These are phyloP conservation scores for Baorangia bicolor DNA, from an alignment of 768 basidiomycete species.

Conservation along the genomic window DNA sequence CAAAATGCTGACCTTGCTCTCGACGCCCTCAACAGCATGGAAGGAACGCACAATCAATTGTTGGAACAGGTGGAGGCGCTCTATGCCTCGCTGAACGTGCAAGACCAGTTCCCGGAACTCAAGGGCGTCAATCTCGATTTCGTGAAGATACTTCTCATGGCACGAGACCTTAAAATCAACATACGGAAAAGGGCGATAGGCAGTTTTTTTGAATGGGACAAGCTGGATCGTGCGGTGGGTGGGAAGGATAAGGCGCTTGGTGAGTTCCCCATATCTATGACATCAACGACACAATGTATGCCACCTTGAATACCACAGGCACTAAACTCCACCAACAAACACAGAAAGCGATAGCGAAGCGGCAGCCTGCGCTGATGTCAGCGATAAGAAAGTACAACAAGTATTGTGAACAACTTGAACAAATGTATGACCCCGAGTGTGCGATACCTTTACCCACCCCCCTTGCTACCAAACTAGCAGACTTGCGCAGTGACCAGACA, in stretches of 20 bases:
- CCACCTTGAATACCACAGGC: background rate
- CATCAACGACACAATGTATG: too few relatives aligned
- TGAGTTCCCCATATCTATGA: constrained; percentile 6
- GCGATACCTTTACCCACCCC: background rate
- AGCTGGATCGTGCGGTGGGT: constrained; percentile 22
- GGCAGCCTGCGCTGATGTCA: background rate
- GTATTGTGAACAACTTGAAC: background rate
- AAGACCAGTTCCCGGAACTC: constrained; percentile 1
- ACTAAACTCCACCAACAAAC: background rate
- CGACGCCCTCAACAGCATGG: constrained; percentile 27
- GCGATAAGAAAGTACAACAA: background rate
- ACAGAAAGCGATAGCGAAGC: background rate
- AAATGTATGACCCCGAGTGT: background rate
- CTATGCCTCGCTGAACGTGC: constrained; percentile 7
- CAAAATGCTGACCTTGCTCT: background rate
- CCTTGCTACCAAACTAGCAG: background rate
- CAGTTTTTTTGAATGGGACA: constrained; percentile 29
- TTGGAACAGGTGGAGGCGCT: constrained; percentile 1
- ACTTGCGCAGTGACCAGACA: background rate
- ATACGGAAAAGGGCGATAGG: constrained; percentile 24
- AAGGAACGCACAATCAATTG: background rate
- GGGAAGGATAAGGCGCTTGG: constrained; percentile 26
- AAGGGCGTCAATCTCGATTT: constrained; percentile 7
- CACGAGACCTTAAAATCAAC: constrained; percentile 25
- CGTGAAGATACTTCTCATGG: background rate